Evolutionary conservation across 305 asterid species (phyloP), one percentile per base, ranked within the genome.

Genomic region (Fraxinus baroniana): DNA sequence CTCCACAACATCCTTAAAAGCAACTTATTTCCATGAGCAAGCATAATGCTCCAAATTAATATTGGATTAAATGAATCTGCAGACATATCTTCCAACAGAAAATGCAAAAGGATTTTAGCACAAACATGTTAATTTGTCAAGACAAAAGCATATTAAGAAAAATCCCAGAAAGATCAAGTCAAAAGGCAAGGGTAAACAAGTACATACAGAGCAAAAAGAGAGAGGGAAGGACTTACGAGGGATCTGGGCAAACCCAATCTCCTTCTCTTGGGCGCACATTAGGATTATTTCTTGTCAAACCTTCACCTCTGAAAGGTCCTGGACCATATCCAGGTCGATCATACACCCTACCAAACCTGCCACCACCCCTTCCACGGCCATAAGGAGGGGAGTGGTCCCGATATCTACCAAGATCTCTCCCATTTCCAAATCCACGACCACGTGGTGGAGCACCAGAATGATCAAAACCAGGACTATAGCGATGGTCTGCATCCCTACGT

Each of bases 241-340:
- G 97, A 82, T 95, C 97, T 13, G 94, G 79, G 92, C 99, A 95
- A 81, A 89, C 78, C 99, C 99, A 94, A 80, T 95, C 99, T 76
- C 99, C 98, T 57, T 94, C 98, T 87, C 98, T 91, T 13, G 98
- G 99, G 28, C 85, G 94, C 70, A 95, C 98, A 86, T 94, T 93
- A 70, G 99, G 97, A 84, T 92, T 94, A 85, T 92, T 91, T 86
- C 94, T 86, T 78, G 93, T 90, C 82, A 84, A 79, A 85, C 88
- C 92, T 78, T 92, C 97, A 62, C 82, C 86, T 85, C 94, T 87
- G 44, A 87, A 76, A 79, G 92, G 84, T 72, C 94, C 94, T 79
- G 88, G 89, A 83, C 89, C 93, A 80, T 86, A 88, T 71, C 90
- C 89, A 79, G 91, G 88, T 35, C 91, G 89, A 78, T 88, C 97